Conservation (phyloP, 2,329 filamentous ascomycete species). For the Pseudogymnoascus sp. region DNA sequence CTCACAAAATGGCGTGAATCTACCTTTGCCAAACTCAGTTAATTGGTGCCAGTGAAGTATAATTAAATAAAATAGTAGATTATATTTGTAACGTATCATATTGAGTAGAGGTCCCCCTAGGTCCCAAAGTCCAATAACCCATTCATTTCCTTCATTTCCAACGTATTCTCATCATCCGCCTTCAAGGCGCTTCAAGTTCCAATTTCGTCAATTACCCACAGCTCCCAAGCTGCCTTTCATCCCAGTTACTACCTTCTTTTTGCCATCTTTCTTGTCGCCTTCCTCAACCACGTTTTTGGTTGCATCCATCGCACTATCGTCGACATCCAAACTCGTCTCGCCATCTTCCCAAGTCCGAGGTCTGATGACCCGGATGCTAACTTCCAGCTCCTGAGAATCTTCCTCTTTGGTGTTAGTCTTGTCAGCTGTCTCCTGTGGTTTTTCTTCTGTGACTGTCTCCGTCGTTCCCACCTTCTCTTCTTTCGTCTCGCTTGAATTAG, state of each 20-base stretch:
- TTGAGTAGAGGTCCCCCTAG: neutral
- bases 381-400: slow-evolving; percentile 21
- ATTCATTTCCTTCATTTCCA: neutral
- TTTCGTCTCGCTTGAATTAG: neutral
- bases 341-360: slow-evolving; percentile 18
- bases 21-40: neutral
- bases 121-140: neutral
- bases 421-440: neutral
- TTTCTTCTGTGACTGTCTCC: neutral
- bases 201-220: neutral
- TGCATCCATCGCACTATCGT: slow-evolving; percentile 39
- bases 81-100: neutral
- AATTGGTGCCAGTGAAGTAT: neutral
- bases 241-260: neutral
- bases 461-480: neutral
- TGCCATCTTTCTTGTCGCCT: neutral
- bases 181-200: neutral
- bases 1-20: neutral
- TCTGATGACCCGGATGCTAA: slow-evolving; percentile 21
- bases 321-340: slow-evolving; percentile 33
- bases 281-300: slow-evolving; percentile 24
- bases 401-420: slow-evolving; percentile 17
- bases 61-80: neutral
- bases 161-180: neutral
- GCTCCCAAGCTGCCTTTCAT: slow-evolving; percentile 5